phyloP scores from a whole-genome alignment of 768 basidiomycete genomes.

The Collybia sordida region DNA sequence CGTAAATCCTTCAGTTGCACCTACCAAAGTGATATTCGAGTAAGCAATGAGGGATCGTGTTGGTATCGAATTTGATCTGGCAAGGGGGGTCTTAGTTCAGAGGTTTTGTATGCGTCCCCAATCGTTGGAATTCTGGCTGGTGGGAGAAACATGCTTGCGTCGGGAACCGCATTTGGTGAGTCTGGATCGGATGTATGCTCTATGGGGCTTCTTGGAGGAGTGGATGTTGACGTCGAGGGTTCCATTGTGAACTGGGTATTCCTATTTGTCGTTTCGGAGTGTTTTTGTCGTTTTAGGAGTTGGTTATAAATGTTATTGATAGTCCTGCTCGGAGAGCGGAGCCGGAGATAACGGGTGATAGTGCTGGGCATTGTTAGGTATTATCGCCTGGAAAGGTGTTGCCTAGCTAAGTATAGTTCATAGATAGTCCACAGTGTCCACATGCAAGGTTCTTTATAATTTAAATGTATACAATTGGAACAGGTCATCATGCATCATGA shows the following conservation, averaged over 20 bases:
- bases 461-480: too few relatives aligned
- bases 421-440: too few relatives aligned
- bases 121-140: slow-evolving; percentile 53
- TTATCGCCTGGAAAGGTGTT: too few relatives aligned
- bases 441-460: too few relatives aligned
- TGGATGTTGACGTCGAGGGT: not conserved
- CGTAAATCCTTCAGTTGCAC: slow-evolving; percentile 20
- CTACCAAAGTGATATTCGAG: slow-evolving; percentile 69
- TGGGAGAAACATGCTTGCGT: slow-evolving; percentile 30
- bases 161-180: slow-evolving; percentile 12
- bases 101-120: slow-evolving; percentile 47
- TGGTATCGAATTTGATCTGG: slow-evolving; percentile 35
- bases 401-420: too few relatives aligned
- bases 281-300: too few relatives aligned
- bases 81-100: slow-evolving; percentile 34
- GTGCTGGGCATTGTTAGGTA: too few relatives aligned
- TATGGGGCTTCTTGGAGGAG: not conserved
- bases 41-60: slow-evolving; percentile 38
- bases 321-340: too few relatives aligned
- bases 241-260: not conserved
- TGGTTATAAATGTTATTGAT: too few relatives aligned
- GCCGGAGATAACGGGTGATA: too few relatives aligned
- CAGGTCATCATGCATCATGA: too few relatives aligned
- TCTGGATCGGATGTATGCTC: not conserved
- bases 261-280: too few relatives aligned